These are phyloP conservation scores for Panicum hallii DNA, from an alignment of 202 grass and related monocot genomes.

Conservation along the genomic window DNA sequence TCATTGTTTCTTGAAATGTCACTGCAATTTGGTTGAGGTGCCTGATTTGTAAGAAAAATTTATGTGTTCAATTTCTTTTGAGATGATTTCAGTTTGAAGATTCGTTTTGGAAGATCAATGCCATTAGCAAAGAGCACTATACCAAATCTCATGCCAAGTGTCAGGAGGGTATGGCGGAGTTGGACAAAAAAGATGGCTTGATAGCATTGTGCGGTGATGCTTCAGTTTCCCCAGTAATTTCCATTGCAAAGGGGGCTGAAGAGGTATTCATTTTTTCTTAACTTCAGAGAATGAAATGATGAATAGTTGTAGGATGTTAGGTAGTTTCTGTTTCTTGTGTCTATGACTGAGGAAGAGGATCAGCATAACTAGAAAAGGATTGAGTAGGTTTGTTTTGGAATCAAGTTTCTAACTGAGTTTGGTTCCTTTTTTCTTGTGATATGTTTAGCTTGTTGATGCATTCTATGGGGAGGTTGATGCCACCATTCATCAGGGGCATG, in stretches of 20 bases:
- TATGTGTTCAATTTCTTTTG: constrained; percentile 40
- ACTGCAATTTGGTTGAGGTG: constrained; percentile 22
- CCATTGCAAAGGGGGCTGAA: constrained; percentile 15
- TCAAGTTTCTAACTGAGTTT: constrained; percentile 31
- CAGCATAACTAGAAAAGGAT: constrained; percentile 17
- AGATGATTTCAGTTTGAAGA: constrained; percentile 52
- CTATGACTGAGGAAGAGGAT: constrained; percentile 4
- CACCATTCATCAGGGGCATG: constrained; percentile 40
- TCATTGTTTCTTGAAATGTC: constrained; percentile 33
- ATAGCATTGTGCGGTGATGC: constrained; percentile 32
- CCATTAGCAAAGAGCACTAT: constrained; percentile 29
- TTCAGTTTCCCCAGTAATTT: constrained; percentile 43
- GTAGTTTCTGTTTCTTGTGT: constrained; percentile 25
- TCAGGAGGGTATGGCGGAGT: constrained; percentile 24
- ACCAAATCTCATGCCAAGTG: constrained; percentile 31
- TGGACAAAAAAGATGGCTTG: constrained; percentile 23
- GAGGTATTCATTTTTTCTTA: constrained; percentile 45
- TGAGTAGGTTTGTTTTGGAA: constrained; percentile 29
- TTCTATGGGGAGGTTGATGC: constrained; percentile 51
- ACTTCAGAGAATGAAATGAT: constrained; percentile 1
- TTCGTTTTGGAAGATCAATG: constrained; percentile 47
- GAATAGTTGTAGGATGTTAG: neutral
- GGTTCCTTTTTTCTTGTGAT: constrained; percentile 35
- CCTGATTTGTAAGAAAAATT: constrained; percentile 24
- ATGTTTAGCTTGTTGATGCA: constrained; percentile 52